These are phyloP conservation scores for Aspergillus vadensis DNA, from an alignment of 2,329 filamentous ascomycete species.

Conservation along the genomic window DNA sequence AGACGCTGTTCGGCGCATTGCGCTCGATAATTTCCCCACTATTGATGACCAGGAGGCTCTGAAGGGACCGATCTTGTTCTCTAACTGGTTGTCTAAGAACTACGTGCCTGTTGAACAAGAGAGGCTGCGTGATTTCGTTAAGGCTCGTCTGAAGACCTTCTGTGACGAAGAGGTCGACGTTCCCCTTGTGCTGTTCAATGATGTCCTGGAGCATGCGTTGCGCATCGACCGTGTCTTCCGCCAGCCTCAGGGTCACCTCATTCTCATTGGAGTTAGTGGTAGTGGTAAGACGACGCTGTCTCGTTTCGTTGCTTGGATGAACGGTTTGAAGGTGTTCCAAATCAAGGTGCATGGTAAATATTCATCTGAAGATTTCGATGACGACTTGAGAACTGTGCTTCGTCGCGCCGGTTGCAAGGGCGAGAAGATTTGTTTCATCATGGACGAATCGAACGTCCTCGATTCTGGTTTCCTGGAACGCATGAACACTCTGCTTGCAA, in stretches of 20 bases:
- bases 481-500: slow-evolving; percentile 98
- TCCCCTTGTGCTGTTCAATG: slow-evolving; percentile 97
- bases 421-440: slow-evolving; percentile 99
- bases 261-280: slow-evolving; percentile 96
- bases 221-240: slow-evolving; percentile 98
- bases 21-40: slow-evolving; percentile 89
- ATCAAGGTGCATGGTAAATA: slow-evolving; percentile 99
- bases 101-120: slow-evolving; percentile 97
- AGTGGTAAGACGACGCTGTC: slow-evolving; percentile 98
- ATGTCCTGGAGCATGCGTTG: slow-evolving; percentile 95
- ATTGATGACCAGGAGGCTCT: slow-evolving; percentile 88
- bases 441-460: slow-evolving; percentile 98
- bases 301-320: slow-evolving; percentile 99
- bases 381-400: slow-evolving; percentile 91
- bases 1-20: slow-evolving; percentile 81
- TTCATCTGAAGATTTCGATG: slow-evolving; percentile 97
- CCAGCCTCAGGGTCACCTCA: slow-evolving; percentile 96
- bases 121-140: slow-evolving; percentile 93
- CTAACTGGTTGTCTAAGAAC: slow-evolving; percentile 98
- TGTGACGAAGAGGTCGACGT: slow-evolving; percentile 99
- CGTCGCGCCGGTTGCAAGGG: slow-evolving; percentile 94
- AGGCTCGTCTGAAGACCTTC: slow-evolving; percentile 94
- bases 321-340: slow-evolving; percentile 97
- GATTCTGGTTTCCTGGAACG: slow-evolving; percentile 98
- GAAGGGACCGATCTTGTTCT: slow-evolving; percentile 92